Percentiles rank a stretch among this genome's conserved stretches.
Conservation (phyloP, 345 rosid genomes). For the Citrus inodora region DNA sequence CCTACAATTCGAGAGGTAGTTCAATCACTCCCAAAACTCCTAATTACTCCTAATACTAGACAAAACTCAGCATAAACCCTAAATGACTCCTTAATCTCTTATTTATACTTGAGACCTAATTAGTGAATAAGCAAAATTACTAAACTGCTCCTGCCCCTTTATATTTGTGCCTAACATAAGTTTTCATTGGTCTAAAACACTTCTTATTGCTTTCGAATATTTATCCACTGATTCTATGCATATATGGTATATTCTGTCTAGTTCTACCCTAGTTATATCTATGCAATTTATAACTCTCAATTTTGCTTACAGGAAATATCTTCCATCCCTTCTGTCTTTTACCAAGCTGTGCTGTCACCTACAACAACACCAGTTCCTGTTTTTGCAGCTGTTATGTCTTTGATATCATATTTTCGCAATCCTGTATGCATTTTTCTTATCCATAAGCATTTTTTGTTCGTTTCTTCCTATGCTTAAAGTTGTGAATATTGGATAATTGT, state of each 20-base stretch:
- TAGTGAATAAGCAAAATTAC: too few species aligned
- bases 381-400: conserved; percentile 67
- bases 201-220: background rate
- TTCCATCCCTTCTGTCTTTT: conserved; percentile 54
- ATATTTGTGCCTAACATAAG: too few species aligned
- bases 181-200: too few species aligned
- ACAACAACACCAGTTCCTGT: conserved; percentile 69
- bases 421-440: conserved; percentile 46
- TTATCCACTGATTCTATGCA: background rate
- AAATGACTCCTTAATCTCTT: too few species aligned
- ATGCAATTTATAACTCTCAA: conserved; percentile 12
- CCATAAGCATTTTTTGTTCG: background rate
- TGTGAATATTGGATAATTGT: background rate
- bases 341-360: conserved; percentile 76
- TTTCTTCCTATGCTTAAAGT: background rate
- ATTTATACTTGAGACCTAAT: too few species aligned
- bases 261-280: background rate
- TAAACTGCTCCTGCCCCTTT: too few species aligned
- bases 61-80: too few species aligned
- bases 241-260: background rate
- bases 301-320: conserved; percentile 53
- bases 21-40: too few species aligned
- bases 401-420: conserved; percentile 64
- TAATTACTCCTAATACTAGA: too few species aligned
- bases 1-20: too few species aligned